A percentile compares a stretch with the other conserved stretches of the same genome.
Evolutionary conservation across 305 asterid species (phyloP).

Genomic region (Fraxinus latifolia): DNA sequence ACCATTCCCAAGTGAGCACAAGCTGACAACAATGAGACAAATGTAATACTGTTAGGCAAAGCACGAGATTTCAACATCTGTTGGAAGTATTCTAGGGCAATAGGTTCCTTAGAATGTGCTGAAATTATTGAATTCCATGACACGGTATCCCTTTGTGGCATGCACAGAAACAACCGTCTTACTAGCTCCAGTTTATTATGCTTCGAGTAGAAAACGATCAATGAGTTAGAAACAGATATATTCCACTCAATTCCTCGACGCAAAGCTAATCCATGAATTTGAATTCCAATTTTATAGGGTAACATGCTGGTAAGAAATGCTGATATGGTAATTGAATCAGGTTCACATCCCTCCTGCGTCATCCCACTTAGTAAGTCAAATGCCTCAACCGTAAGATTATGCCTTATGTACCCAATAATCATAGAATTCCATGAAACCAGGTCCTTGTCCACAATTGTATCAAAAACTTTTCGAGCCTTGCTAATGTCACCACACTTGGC

Average conservation of each 20-base stretch:
- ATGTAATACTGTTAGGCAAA: conserved; percentile 60
- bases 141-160: conserved; percentile 61
- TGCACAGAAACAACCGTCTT: conserved; percentile 54
- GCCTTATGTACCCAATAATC: conserved; percentile 63
- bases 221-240: conserved; percentile 53
- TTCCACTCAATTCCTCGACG: conserved; percentile 56
- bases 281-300: conserved; percentile 36
- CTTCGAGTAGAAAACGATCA: conserved; percentile 63
- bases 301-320: conserved; percentile 40
- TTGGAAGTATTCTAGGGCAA: conserved; percentile 58
- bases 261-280: conserved; percentile 73
- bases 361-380: conserved; percentile 36
- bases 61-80: conserved; percentile 37
- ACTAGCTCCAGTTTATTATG: conserved; percentile 28
- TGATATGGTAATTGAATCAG: conserved; percentile 59
- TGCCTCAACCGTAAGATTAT: conserved; percentile 55
- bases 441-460: conserved; percentile 46
- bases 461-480: conserved; percentile 57
- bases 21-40: conserved; percentile 56
- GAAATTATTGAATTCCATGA: conserved; percentile 88
- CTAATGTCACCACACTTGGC: conserved; percentile 84
- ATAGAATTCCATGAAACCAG: conserved; percentile 85
- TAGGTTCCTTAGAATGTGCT: conserved; percentile 52
- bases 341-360: conserved; percentile 48
- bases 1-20: conserved; percentile 68